phyloP scores from a whole-genome alignment of 169 alveolate genomes.

The Plasmodium cynomolgi region DNA sequence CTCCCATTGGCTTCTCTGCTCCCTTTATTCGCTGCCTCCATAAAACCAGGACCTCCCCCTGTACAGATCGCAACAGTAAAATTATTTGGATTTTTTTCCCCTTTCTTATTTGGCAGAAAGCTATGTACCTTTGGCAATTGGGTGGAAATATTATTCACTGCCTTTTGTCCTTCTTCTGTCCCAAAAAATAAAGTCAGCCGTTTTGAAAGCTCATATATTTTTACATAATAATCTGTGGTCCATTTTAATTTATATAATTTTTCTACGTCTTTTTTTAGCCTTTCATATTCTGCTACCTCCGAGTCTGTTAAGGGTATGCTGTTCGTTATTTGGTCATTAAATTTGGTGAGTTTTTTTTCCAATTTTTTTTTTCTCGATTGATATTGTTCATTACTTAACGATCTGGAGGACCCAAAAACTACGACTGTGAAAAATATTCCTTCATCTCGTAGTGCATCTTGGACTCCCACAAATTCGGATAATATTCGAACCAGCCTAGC shows the following conservation, averaged over 20 bases:
- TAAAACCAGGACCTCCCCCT: slow-evolving; percentile 85
- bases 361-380: slow-evolving; percentile 16
- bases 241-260: slow-evolving; percentile 66
- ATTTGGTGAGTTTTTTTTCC: slow-evolving; percentile 20
- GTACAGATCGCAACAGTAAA: slow-evolving; percentile 81
- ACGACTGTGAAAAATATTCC: slow-evolving; percentile 77
- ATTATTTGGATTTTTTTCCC: slow-evolving; percentile 22
- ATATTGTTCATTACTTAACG: slow-evolving; percentile 70
- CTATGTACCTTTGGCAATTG: slow-evolving; percentile 61
- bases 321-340: slow-evolving; percentile 9
- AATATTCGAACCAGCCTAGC: slow-evolving; percentile 81
- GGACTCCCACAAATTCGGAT: slow-evolving; percentile 81
- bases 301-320: neutral
- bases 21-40: slow-evolving; percentile 86
- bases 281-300: slow-evolving; percentile 22
- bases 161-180: slow-evolving; percentile 63
- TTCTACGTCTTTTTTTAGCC: slow-evolving; percentile 21
- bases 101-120: slow-evolving; percentile 31
- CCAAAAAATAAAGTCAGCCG: slow-evolving; percentile 51
- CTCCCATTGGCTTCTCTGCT: slow-evolving; percentile 79
- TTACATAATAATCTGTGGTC: slow-evolving; percentile 28
- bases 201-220: slow-evolving; percentile 55
- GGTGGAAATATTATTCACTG: slow-evolving; percentile 48
- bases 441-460: slow-evolving; percentile 75
- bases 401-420: slow-evolving; percentile 80